Base-by-base conservation (phyloP, 2,329 filamentous ascomycete genomes). In the Sphaerostilbella broomeana region DNA sequence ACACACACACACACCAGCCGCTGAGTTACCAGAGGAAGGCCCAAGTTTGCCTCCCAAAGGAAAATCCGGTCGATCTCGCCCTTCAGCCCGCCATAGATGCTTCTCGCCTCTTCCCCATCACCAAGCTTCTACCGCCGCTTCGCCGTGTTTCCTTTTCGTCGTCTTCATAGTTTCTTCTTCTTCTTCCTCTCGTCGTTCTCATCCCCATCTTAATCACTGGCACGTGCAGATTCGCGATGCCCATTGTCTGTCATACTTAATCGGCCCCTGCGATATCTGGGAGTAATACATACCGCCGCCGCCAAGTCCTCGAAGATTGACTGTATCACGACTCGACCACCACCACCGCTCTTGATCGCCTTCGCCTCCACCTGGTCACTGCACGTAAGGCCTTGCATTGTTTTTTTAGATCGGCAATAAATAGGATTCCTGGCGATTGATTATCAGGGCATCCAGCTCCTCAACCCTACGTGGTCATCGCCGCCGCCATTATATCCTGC, bases 11-110 rank as follows among this genome's bases (percentile, higher is more conserved):
- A n/a, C n/a, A n/a, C n/a, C n/a, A n/a, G n/a, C n/a, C n/a, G n/a
- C n/a, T n/a, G n/a, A n/a, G n/a, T n/a, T n/a, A n/a, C n/a, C n/a
- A 17, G 8, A 28, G 25, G n/a, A 32, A 15, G 17, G 31, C 38
- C 38, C 21, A 41, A 41, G 20, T 41, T 41, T 21, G 38, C 38
- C 38, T 41, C 33, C n/a, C 38, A 25, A 33, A 36, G 21, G 27
- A 41, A 41, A 41, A 25, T 25, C 38, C 38, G 36, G 35, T 18
- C 12, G 26, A 30, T 24, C 25, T 28, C 4, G 32, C 16, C 10
- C 22, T 9, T 12, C 26, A 28, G 7, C 7, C 26, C 7, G 7
- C 13, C 26, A 15, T 13, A 6, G 10, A 24, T 30, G 38, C 25
- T 34, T 30, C 34, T 35, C 17, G 5, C 31, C 19, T 29, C 18